Evolutionary conservation across 495 filamentous ascomycete genomes (phyloP), one percentile per base, ranked within the genome.

Genomic region (Podospora pseudopauciseta): DNA sequence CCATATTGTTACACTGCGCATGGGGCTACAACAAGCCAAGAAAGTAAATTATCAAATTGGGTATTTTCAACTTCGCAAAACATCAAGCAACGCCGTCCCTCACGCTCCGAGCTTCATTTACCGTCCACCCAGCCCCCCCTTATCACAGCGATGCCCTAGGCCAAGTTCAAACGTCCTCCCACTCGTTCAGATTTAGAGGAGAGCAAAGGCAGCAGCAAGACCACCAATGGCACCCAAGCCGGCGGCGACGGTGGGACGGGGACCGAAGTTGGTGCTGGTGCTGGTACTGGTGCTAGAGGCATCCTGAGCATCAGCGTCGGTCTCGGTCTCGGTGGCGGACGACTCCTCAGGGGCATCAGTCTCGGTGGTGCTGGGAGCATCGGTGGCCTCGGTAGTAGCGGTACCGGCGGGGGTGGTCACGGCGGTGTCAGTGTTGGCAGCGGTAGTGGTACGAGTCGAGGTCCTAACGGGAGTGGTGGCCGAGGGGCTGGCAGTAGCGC

Each of bases 141-240:
- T 18, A 3, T 49, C 9, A 11, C 15, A 49, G 30, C 30, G 30
- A 32, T 32, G 13, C 39, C 39, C 39, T 49, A 49, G 39, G 39
- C 15, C 27, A 19, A n/a, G 32, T 3, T 23, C 28, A 39, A 44
- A 23, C 16, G 23, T 57, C 68, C n/a, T 55, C 26, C 59, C 55
- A 34, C 3, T 5, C 16, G 19, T 28, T 49, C 39, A 49, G 15
- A 3, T 54, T 75, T 73, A 78, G 34, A 78, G 75, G 39, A 78
- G 67, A 19, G 75, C 75, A 44, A 75, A 67, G 32, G 73, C 76
- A 23, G 75, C 76, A 9, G 77, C 55, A 34, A 78, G 56, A 7
- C 76, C 76, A 55, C 76, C 76, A 32, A 78, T 70, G 69, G 73
- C 76, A 61, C 76, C 76, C 23, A 78, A 67, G 19, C 70, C 71